Conservation (phyloP, 495 filamentous ascomycete genomes). For the Talaromyces wortmannii region DNA sequence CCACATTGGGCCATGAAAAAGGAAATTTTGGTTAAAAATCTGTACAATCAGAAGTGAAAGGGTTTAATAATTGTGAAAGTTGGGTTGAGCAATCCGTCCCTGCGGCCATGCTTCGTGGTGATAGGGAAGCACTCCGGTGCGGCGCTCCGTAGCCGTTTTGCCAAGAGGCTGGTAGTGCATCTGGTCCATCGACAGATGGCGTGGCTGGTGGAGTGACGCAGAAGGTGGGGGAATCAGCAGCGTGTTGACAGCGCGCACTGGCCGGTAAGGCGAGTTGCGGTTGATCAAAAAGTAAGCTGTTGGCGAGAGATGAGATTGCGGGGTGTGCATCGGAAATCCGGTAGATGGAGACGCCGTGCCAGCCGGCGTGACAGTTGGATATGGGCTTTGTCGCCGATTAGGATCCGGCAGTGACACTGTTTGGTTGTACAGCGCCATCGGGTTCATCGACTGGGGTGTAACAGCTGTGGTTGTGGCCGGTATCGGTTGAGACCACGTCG, state of each 20-base stretch:
- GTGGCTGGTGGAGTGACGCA: slow-evolving; percentile 66
- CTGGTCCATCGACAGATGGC: slow-evolving; percentile 58
- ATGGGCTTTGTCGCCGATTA: slow-evolving; percentile 27
- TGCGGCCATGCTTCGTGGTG: slow-evolving; percentile 41
- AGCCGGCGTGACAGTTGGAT: slow-evolving; percentile 24
- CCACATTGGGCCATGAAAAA: no score
- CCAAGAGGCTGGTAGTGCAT: slow-evolving; percentile 96
- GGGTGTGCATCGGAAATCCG: slow-evolving; percentile 36
- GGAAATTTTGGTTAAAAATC: not conserved
- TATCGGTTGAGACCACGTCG: slow-evolving; percentile 39
- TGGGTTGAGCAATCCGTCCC: slow-evolving; percentile 7
- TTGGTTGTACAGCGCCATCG: slow-evolving; percentile 36
- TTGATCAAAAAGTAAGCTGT: slow-evolving; percentile 51
- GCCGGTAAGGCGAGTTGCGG: slow-evolving; percentile 82
- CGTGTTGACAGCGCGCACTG: slow-evolving; percentile 81
- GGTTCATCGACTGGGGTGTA: slow-evolving; percentile 21
- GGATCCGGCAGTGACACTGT: slow-evolving; percentile 45
- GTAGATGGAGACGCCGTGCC: slow-evolving; percentile 33
- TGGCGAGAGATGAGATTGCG: slow-evolving; percentile 52
- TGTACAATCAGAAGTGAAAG: not conserved
- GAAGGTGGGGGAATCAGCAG: slow-evolving; percentile 84
- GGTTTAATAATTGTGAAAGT: not conserved
- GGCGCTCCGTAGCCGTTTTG: slow-evolving; percentile 64
- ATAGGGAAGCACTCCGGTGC: slow-evolving; percentile 80
- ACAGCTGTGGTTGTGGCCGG: slow-evolving; percentile 15